Evolutionary conservation across 75 land plant species (phyloP), one percentile per base, ranked within the genome.

Genomic region (Cupressus sempervirens): DNA sequence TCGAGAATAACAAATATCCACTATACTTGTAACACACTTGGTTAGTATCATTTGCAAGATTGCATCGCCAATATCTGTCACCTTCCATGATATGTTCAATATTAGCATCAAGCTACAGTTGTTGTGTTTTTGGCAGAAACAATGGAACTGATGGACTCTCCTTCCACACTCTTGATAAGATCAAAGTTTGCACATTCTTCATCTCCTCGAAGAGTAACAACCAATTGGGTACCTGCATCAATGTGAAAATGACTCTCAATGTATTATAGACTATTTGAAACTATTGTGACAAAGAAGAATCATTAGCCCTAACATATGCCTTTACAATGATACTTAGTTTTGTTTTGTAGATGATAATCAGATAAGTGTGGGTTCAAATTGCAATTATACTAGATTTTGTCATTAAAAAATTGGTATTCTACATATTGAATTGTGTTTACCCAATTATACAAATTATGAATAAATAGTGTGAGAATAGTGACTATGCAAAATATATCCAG

Each of bases 11-110:
- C 67, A 70, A 70, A 70, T 70, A 29, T 68, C 34, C 32, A 14
- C 32, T 10, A 30, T 10, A 84, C 26, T 14, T 45, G 7, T 7
- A 35, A 48, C 79, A 48, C 46, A 86, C 88, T 85, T 86, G 88
- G 65, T 43, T 86, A 73, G 85, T 76, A 38, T 86, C 76, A 26
- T 86, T 83, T n/a, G 75, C 52, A 50, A 85, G 29, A 65, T 50
- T 87, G 43, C 12, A 85, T 26, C 80, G 88, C 88, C 88, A 87
- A 70, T 74, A 84, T n/a, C 48, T 23, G 32, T 84, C 88, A 18
- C 73, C 65, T 45, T 46, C 53, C 48, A 79, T 79, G 18, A 40
- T 77, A 74, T 74, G 87, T n/a, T 45, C 73, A 8, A 86, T 65
- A 84, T 52, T 34, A 29, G 54, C 86, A 56, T 72, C 32, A 62